Conservation (phyloP, 176 grass and related monocot genomes). For the Chrysopogon serrulatus region DNA sequence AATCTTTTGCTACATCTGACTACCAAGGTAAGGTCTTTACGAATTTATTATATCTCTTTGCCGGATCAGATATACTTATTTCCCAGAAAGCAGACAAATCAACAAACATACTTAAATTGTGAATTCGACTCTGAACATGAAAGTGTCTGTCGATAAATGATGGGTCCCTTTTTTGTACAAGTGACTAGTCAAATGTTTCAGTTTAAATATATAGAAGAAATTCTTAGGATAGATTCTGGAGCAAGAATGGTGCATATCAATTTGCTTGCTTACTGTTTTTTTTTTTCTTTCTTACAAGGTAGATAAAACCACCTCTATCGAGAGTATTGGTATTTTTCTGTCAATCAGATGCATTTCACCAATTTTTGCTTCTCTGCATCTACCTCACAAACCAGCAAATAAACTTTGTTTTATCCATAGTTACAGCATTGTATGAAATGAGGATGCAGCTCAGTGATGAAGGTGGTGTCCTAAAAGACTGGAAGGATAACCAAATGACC, state of each 20-base stretch:
- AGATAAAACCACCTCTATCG: background rate
- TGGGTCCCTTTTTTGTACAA: background rate
- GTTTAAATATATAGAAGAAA: background rate
- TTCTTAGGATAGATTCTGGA: background rate
- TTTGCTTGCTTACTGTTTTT: background rate
- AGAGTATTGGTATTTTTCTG: background rate
- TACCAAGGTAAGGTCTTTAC: constrained; percentile 43
- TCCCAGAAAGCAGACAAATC: background rate
- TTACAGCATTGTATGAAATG: constrained; percentile 37
- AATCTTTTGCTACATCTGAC: constrained; percentile 25
- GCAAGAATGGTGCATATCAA: background rate
- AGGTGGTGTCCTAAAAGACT: constrained; percentile 33
- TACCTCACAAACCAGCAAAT: background rate
- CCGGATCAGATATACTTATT: background rate
- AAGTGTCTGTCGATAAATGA: background rate
- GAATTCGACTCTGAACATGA: constrained; percentile 5
- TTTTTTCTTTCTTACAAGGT: background rate
- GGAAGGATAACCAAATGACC: constrained; percentile 55
- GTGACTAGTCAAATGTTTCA: constrained; percentile 9
- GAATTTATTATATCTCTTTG: background rate
- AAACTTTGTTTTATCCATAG: constrained; percentile 4
- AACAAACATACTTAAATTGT: constrained; percentile 3
- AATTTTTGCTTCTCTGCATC: background rate
- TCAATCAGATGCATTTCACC: background rate
- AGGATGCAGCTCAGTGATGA: constrained; percentile 41